Evolutionary conservation across 1,284 basidiomycete species (phyloP).

Genomic region (Pseudozyma pruni): DNA sequence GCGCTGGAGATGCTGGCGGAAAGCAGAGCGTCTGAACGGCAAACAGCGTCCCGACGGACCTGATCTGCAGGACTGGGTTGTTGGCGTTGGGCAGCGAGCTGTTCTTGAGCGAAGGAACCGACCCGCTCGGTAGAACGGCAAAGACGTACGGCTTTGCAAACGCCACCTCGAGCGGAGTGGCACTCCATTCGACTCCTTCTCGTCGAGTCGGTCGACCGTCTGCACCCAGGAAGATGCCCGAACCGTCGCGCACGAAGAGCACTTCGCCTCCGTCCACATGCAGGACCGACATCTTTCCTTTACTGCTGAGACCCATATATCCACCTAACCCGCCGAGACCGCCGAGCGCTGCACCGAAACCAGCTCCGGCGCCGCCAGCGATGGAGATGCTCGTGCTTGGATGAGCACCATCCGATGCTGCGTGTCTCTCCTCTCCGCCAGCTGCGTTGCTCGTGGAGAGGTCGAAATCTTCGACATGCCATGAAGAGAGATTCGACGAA

Average conservation of each 20-base stretch:
- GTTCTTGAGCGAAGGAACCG: conserved; percentile 42
- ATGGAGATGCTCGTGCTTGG: conserved; percentile 27
- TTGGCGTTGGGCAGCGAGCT: conserved; percentile 35
- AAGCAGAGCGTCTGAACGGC: conserved; percentile 57
- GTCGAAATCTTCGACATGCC: conserved; percentile 50
- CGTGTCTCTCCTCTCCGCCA: conserved; percentile 5
- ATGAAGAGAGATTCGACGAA: conserved; percentile 25
- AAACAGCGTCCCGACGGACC: conserved; percentile 52
- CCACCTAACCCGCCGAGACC: conserved; percentile 80
- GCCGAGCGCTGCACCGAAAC: conserved; percentile 40
- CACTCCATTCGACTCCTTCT: conserved; percentile 79
- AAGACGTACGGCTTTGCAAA: conserved; percentile 86
- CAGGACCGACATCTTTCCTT: conserved; percentile 76
- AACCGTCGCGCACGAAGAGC: conserved; percentile 38
- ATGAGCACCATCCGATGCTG: conserved; percentile 11
- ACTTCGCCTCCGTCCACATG: conserved; percentile 72
- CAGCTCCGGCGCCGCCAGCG: conserved; percentile 19
- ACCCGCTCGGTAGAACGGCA: conserved; percentile 65
- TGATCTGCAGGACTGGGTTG: conserved; percentile 51
- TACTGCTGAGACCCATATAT: conserved; percentile 83
- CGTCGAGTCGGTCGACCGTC: conserved; percentile 77
- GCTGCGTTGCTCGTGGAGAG: conserved; percentile 20
- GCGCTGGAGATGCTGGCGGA: conserved; percentile 26
- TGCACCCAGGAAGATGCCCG: conserved; percentile 75
- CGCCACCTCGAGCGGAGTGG: conserved; percentile 83